Base-by-base conservation (phyloP, 805 yeast genomes). In the Torulaspora indica region DNA sequence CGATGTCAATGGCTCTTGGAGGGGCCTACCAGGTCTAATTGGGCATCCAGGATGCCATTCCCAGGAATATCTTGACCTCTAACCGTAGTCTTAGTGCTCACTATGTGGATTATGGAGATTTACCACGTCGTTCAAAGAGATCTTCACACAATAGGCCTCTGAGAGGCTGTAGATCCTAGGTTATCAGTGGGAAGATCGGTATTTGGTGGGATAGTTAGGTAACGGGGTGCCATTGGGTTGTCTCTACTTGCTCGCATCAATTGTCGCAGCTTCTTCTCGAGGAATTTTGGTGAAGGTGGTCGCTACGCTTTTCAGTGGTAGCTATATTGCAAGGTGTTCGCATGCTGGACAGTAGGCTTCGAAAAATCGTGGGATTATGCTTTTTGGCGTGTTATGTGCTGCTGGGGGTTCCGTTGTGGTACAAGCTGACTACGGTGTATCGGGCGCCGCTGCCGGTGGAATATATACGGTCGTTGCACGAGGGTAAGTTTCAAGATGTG, bases 321-420 rank as follows among this genome's bases (percentile, higher is more conserved):
- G 34, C 10, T 14, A 17, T 31, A 15, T 15, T 25, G 39, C 25
- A 18, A 14, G 12, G 32, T 12, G 15, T 28, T 29, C 18, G 33
- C 14, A 38, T 38, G 43, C 40, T 28, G 36, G 40, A 39, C 36
- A 40, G 33, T 30, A 32, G 34, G 5, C 42, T 61, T 44, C 54
- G 64, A 46, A 54, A 51, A 38, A 36, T 44, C 20, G 57, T 52
- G 3, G 57, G 57, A 9, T 24, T 54, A 3, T 46, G 57, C 35
- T 60, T 57, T 40, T 46, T 56, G 14, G 50, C 47, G 8, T 44
- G 67, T 4, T 69, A 67, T 48, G 30, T 64, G 3, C 47, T 64
- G n/a, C 50, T 69, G 12, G 74, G 74, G 6, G 36, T 70, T 5
- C 75, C 74, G 2, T 42, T 67, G 20, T 70, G 74, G 75, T 67